Percentiles rank a stretch among this genome's conserved stretches.
phyloP scores from a whole-genome alignment of 495 filamentous ascomycete species.

The Stereocaulon alpinum region DNA sequence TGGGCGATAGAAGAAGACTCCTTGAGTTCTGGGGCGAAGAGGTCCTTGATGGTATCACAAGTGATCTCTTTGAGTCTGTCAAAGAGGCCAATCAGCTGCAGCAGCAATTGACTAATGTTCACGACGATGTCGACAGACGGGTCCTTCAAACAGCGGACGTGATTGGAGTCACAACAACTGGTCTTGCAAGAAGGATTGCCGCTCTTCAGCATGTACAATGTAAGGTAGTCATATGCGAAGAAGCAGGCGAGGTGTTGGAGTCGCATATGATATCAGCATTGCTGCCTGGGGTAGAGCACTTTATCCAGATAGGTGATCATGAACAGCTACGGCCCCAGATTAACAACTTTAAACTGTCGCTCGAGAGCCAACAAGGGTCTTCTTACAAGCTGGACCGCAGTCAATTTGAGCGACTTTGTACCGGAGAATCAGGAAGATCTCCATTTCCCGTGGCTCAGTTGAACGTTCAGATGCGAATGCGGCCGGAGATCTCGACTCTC shows the following conservation, averaged over 20 bases:
- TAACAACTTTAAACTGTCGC: conserved; percentile 50
- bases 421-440: conserved; percentile 23
- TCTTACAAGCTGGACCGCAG: conserved; percentile 54
- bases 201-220: conserved; percentile 48
- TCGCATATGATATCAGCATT: conserved; percentile 57
- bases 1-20: conserved; percentile 23
- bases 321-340: conserved; percentile 60
- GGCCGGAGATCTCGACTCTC: conserved; percentile 53
- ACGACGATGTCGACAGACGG: conserved; percentile 29
- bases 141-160: conserved; percentile 40
- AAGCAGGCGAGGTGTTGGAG: conserved; percentile 70
- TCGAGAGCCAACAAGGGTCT: conserved; percentile 42
- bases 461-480: conserved; percentile 69
- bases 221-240: conserved; percentile 68
- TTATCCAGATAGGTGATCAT: conserved; percentile 74
- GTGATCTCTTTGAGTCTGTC: conserved; percentile 31
- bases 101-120: conserved; percentile 16
- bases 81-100: conserved; percentile 24
- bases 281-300: conserved; percentile 59
- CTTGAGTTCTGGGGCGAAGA: conserved; percentile 38
- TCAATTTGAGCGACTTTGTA: conserved; percentile 58
- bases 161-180: conserved; percentile 66
- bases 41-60: conserved; percentile 27
- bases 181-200: conserved; percentile 54
- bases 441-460: conserved; percentile 46